Evolutionary conservation across 2,329 filamentous ascomycete genomes (phyloP), one percentile per base, ranked within the genome.

Genomic region (Cladophialophora exuberans): DNA sequence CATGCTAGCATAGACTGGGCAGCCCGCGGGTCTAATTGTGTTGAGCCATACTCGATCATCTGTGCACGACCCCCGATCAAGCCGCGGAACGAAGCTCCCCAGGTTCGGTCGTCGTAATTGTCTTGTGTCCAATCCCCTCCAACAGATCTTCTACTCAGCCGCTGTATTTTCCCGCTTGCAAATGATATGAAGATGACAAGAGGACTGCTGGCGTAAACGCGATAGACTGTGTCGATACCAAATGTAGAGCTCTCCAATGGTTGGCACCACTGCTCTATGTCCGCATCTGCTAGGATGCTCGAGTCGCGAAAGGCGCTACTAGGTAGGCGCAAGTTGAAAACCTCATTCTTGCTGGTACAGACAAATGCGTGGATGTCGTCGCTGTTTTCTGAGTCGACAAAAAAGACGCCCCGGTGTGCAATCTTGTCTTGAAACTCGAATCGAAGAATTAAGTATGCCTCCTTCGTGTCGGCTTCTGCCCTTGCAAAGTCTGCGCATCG

Each of bases 311-410:
- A 96, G 67, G 89, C 87, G 63, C 94, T 89, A 25, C 89, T 87
- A 56, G 87, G 86, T 45, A 99, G 73, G n/a, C 82, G 87, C 62
- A 99, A 80, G 10, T 89, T 91, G 73, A 92, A 92, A 15, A 99
- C 79, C 61, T 90, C 85, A 67, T 87, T 89, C n/a, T 82, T 78
- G 58, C 85, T 82, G 57, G 92, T 93, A 65, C 96, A 79, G 46
- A 89, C 88, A 71, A 91, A 95, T 38, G 91, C 81, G 63, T 83
- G 87, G 47, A 97, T 75, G 57, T 85, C 82, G 76, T 96, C 89
- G 65, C 87, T 87, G 56, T 90, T 88, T 59, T 85, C 79, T 5
- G 86, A 80, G 68, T 99, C 94, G 28, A 90, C 85, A 59, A 99
- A 83, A 9, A 88, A 88, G 57, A 99, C 82, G 62, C 93, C 94